Percentiles rank a stretch among this genome's conserved stretches.
These are phyloP conservation scores for Endoconidiophora polonica DNA, from an alignment of 2,329 filamentous ascomycete genomes.

Conservation along the genomic window DNA sequence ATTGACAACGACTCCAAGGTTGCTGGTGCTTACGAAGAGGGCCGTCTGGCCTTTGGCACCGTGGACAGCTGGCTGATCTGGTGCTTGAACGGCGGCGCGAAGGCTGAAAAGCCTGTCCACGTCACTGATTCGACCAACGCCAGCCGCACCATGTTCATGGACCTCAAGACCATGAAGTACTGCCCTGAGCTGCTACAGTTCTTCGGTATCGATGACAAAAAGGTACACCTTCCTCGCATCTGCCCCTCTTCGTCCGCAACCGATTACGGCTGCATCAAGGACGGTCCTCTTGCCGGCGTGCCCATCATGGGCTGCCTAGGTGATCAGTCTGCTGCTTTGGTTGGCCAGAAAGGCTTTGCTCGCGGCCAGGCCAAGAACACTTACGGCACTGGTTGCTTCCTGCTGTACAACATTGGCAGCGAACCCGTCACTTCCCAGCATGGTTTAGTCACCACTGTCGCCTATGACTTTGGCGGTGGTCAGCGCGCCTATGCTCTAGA, in stretches of 20 bases:
- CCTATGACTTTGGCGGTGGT: constrained; percentile 57
- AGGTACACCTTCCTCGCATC: constrained; percentile 65
- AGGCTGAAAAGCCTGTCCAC: constrained; percentile 39
- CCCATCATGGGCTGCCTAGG: constrained; percentile 72
- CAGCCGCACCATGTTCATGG: constrained; percentile 88
- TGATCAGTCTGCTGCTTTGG: constrained; percentile 72
- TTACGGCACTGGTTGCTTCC: constrained; percentile 78
- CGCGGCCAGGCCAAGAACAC: constrained; percentile 80
- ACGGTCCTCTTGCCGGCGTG: constrained; percentile 50
- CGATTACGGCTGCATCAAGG: constrained; percentile 51
- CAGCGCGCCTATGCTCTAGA: constrained; percentile 60
- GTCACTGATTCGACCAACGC: constrained; percentile 83
- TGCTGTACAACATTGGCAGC: constrained; percentile 74
- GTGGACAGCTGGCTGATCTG: constrained; percentile 82
- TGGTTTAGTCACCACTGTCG: constrained; percentile 72
- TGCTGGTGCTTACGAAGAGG: constrained; percentile 56
- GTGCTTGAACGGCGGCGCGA: constrained; percentile 58
- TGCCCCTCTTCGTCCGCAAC: constrained; percentile 61
- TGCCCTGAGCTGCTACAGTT: constrained; percentile 62
- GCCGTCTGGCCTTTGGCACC: constrained; percentile 67
- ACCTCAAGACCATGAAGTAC: constrained; percentile 64
- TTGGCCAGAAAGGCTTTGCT: constrained; percentile 70
- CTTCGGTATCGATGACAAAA: constrained; percentile 53
- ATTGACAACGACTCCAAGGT: constrained; percentile 54
- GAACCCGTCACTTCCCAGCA: constrained; percentile 74